Percentiles rank a stretch among this genome's conserved stretches.
Evolutionary conservation across 345 rosid genomes (phyloP).

Genomic region (Aethionema arabicum): DNA sequence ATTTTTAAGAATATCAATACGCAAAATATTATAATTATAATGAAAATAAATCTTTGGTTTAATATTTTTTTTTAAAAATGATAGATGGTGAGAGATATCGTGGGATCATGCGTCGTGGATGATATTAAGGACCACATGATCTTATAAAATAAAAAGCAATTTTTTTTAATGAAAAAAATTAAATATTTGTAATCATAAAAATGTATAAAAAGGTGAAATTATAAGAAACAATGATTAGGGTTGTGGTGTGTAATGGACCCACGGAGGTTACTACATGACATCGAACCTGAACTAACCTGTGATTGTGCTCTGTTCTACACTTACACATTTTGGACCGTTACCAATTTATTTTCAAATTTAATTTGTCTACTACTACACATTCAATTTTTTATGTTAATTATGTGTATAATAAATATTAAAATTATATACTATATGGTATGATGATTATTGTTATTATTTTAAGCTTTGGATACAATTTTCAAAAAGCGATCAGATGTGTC

Average conservation of each 20-base stretch:
- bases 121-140: slow-evolving; percentile 35
- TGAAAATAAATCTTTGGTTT: background rate
- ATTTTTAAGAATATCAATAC: background rate
- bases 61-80: too few relatives aligned
- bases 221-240: slow-evolving; percentile 27
- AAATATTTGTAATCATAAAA: background rate
- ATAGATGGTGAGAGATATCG: slow-evolving; percentile 4
- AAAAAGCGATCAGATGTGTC: slow-evolving; percentile 11
- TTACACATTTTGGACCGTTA: slow-evolving; percentile 35
- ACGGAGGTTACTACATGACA: slow-evolving; percentile 29
- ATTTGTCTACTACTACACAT: slow-evolving; percentile 13
- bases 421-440: too few relatives aligned
- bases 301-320: slow-evolving; percentile 37
- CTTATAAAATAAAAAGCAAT: background rate
- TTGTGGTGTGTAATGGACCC: slow-evolving; percentile 23
- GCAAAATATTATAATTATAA: background rate
- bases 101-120: slow-evolving; percentile 35
- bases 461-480: background rate
- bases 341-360: background rate
- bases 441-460: background rate
- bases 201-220: slow-evolving; percentile 7
- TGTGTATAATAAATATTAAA: too few relatives aligned
- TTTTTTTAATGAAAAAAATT: too few relatives aligned
- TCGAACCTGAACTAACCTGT: slow-evolving; percentile 35
- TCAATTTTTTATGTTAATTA: background rate